Conservation (phyloP, 2,329 filamentous ascomycete species). For the Dryadomyces quercivorus region DNA sequence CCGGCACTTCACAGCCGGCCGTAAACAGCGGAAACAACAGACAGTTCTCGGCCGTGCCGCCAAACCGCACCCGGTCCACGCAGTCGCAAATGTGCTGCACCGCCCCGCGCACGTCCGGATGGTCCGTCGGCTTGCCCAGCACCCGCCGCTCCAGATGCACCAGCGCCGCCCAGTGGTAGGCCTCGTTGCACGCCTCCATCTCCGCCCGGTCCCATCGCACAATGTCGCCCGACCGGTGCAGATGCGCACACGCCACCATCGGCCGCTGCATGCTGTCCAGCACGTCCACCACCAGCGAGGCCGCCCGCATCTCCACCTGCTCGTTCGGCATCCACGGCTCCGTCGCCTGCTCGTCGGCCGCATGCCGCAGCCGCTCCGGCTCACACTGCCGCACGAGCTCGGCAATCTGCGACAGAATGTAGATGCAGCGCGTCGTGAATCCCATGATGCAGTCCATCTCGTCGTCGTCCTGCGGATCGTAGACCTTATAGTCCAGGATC, state of each 20-base stretch:
- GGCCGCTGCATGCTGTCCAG: constrained; percentile 37
- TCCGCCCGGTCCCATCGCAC: constrained; percentile 48
- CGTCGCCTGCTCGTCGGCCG: not conserved
- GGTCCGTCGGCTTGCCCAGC: constrained; percentile 44
- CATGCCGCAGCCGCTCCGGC: constrained; percentile 9
- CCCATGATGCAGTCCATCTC: constrained; percentile 74
- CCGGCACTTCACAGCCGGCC: constrained; percentile 61
- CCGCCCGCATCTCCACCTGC: constrained; percentile 42
- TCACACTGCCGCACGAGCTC: constrained; percentile 60
- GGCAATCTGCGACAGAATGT: constrained; percentile 59
- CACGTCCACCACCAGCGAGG: constrained; percentile 48
- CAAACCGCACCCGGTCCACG: constrained; percentile 48
- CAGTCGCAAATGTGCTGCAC: constrained; percentile 52
- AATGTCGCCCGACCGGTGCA: constrained; percentile 35
- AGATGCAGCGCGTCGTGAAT: constrained; percentile 60
- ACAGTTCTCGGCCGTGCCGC: constrained; percentile 62
- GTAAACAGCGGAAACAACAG: constrained; percentile 74
- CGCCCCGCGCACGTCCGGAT: constrained; percentile 49
- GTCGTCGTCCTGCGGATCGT: constrained; percentile 43
- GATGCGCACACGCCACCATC: constrained; percentile 31
- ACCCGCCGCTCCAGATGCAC: constrained; percentile 67
- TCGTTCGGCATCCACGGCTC: constrained; percentile 41
- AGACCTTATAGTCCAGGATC: constrained; percentile 37
- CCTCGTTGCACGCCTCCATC: constrained; percentile 60
- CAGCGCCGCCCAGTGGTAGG: constrained; percentile 68